phyloP scores from a whole-genome alignment of 1,284 basidiomycete genomes.

The Marasmius oreades region DNA sequence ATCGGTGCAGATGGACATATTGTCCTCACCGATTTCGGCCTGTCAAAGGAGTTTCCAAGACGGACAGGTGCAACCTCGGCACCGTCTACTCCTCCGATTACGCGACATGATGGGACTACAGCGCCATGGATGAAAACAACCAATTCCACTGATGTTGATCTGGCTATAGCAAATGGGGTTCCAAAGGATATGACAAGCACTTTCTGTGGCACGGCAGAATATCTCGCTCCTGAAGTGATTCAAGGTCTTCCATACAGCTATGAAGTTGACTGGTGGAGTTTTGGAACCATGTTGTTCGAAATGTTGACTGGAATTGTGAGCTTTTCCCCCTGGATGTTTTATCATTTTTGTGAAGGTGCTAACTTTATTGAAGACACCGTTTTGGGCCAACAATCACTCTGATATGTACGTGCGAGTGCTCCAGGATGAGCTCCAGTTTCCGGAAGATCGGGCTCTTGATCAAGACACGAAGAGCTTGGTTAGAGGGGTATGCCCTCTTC shows the following conservation, averaged over 20 bases:
- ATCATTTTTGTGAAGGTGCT: constrained; percentile 13
- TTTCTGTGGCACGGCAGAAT: constrained; percentile 92
- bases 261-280: constrained; percentile 97
- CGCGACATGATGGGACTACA: constrained; percentile 36
- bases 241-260: constrained; percentile 89
- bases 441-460: constrained; percentile 87
- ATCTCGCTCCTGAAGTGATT: constrained; percentile 92
- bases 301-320: constrained; percentile 88
- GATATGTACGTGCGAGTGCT: constrained; percentile 93
- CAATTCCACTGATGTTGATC: constrained; percentile 50
- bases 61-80: constrained; percentile 38
- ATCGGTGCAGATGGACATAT: constrained; percentile 93
- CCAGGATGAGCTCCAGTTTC: constrained; percentile 86
- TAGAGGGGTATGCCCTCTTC: constrained; percentile 68
- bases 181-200: constrained; percentile 67
- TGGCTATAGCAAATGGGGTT: constrained; percentile 37
- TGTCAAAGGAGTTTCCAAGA: constrained; percentile 80
- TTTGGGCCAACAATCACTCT: constrained; percentile 90
- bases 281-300: constrained; percentile 96
- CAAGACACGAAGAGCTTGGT: constrained; percentile 94
- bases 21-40: constrained; percentile 93
- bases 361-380: constrained; percentile 69
- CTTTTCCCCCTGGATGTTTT: constrained; percentile 21
- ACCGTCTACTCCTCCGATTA: constrained; percentile 54
- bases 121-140: constrained; percentile 75